These are phyloP conservation scores for Scleroderma bovista DNA, from an alignment of 768 basidiomycete genomes.

Conservation along the genomic window DNA sequence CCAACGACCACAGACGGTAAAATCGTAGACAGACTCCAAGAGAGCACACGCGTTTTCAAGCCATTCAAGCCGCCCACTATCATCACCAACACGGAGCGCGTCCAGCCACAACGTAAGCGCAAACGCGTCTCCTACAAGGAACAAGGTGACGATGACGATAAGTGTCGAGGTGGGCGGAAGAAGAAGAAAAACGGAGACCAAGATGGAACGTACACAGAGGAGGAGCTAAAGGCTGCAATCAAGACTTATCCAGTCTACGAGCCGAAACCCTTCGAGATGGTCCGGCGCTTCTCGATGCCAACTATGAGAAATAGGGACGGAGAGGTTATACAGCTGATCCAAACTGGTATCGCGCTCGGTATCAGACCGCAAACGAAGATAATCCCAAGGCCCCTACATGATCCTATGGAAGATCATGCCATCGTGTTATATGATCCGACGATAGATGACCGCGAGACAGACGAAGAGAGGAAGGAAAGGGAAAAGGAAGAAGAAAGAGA, in stretches of 20 bases:
- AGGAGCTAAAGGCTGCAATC: slow-evolving; percentile 54
- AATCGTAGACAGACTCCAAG: slow-evolving; percentile 59
- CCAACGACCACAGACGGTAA: slow-evolving; percentile 71
- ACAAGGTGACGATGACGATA: slow-evolving; percentile 52
- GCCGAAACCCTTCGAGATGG: slow-evolving; percentile 67
- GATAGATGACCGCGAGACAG: slow-evolving; percentile 86
- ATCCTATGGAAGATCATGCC: slow-evolving; percentile 97
- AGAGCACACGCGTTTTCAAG: slow-evolving; percentile 67
- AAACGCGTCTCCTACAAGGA: slow-evolving; percentile 87
- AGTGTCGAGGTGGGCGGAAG: slow-evolving; percentile 42
- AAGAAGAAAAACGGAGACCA: slow-evolving; percentile 60
- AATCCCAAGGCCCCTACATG: slow-evolving; percentile 88
- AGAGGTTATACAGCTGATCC: slow-evolving; percentile 45
- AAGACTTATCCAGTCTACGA: slow-evolving; percentile 75
- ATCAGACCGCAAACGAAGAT: slow-evolving; percentile 75
- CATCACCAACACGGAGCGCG: slow-evolving; percentile 39
- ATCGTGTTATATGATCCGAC: slow-evolving; percentile 98
- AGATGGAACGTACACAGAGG: slow-evolving; percentile 59
- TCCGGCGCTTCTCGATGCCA: slow-evolving; percentile 79
- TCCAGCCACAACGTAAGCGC: slow-evolving; percentile 72
- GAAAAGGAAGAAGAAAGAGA: slow-evolving; percentile 69
- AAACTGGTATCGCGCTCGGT: slow-evolving; percentile 75
- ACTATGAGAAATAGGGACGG: slow-evolving; percentile 71
- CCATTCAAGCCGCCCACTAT: slow-evolving; percentile 75
- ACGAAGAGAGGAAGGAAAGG: slow-evolving; percentile 73